phyloP scores from a whole-genome alignment of 805 yeast species.

The Schwanniomyces vanrijiae region DNA sequence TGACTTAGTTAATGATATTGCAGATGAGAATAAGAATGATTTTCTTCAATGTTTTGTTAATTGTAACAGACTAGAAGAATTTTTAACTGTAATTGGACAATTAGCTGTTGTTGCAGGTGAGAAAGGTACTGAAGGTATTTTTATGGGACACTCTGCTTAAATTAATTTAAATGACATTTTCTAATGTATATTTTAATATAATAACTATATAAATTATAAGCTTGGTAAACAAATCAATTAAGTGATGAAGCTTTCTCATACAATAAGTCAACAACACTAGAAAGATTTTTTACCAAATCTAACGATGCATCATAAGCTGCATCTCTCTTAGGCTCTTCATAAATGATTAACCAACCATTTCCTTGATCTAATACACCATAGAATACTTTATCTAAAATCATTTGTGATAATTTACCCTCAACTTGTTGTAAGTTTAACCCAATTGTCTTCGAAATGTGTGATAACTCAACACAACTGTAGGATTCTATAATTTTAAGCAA shows the following conservation, averaged over 20 bases:
- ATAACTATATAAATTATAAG: constrained; percentile 1
- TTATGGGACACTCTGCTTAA: constrained; percentile 8
- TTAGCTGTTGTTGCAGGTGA: constrained; percentile 54
- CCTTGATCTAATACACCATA: constrained; percentile 98
- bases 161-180: not conserved
- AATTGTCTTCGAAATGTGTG: constrained; percentile 82
- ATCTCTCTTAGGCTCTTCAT: constrained; percentile 85
- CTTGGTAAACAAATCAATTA: constrained; percentile 42
- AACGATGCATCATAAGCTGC: constrained; percentile 85
- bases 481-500: constrained; percentile 94
- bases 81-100: constrained; percentile 52
- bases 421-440: constrained; percentile 86
- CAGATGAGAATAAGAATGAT: constrained; percentile 60
- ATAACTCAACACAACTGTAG: constrained; percentile 90
- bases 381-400: constrained; percentile 94
- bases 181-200: not conserved
- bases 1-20: constrained; percentile 60
- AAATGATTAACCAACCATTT: constrained; percentile 93
- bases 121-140: constrained; percentile 46
- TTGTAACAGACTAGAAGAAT: constrained; percentile 57
- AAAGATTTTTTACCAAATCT: constrained; percentile 83
- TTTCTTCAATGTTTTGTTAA: constrained; percentile 60
- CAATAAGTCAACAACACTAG: constrained; percentile 82
- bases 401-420: constrained; percentile 92
- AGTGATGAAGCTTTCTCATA: constrained; percentile 91